Conservation (phyloP, 495 filamentous ascomycete genomes). For the Glonium stellatum region DNA sequence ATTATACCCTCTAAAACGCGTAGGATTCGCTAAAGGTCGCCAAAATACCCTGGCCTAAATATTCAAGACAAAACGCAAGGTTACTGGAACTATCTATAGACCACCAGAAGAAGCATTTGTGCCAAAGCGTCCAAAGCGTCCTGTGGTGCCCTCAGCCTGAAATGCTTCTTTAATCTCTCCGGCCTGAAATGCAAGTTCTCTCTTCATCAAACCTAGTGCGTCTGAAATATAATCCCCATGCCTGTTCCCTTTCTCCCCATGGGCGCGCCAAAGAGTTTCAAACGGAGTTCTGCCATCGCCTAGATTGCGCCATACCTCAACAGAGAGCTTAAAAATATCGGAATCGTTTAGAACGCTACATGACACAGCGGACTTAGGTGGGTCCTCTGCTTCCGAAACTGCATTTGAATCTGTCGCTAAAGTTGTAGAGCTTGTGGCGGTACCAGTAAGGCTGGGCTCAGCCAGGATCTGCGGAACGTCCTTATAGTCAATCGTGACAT, state of each 20-base stretch:
- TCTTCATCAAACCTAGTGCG: constrained; percentile 1
- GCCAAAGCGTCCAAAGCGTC: background rate
- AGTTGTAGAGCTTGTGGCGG: no score
- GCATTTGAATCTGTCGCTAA: no score
- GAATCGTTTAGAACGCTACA: no score
- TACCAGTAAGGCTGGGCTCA: no score
- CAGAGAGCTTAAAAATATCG: background rate
- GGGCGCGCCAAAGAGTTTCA: constrained; percentile 14
- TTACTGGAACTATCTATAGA: no score
- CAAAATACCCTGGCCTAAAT: no score
- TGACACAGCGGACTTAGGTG: no score
- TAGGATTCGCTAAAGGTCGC: no score
- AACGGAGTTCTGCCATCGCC: constrained; percentile 14
- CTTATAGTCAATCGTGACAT: background rate
- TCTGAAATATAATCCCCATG: constrained; percentile 2
- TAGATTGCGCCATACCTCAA: constrained; percentile 17
- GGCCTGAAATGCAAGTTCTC: background rate
- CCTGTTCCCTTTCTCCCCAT: constrained; percentile 13
- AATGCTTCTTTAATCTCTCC: constrained; percentile 14
- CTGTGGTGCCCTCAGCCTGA: background rate
- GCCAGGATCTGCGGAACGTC: background rate
- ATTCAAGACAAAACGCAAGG: no score
- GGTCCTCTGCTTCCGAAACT: no score
- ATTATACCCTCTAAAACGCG: no score
- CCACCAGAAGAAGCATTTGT: no score